Evolutionary conservation across 345 rosid species (phyloP), one percentile per base, ranked within the genome.

Genomic region (Psidium guajava): DNA sequence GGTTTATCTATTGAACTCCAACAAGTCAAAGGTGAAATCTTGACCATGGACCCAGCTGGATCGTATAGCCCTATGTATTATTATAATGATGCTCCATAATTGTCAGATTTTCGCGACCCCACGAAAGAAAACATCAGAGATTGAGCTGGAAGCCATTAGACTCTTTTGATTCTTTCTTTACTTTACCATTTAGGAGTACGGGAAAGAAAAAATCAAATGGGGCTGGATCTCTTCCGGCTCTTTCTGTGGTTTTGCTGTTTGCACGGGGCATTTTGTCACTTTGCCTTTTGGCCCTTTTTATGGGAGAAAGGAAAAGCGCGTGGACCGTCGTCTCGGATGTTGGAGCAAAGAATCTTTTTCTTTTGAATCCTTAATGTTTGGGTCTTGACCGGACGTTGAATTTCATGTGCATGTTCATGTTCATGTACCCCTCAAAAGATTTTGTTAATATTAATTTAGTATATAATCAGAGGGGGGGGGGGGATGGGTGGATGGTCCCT

Each of bases 1-100:
- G 86, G 99, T 97, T 18, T 97, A 95, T 82, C 95, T 95, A 84
- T 47, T n/a, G 18, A 86, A 82, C 82, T 86, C 87, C 73, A 82
- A 25, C 82, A 64, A 25, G 73, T 73, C 82, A 24, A 24, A 86
- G 87, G 77, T 82, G 73, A 61, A 36, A 16, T 69, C 80, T 69
- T 32, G 80, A 36, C 51, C 14, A 47, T 51, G 83, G 83, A 51
- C 50, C 54, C 54, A 51, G 56, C 83, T 82, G 83, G 83, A 69
- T 36, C 80, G 15, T 20, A 9, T 32, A 15, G 32, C 25, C 13
- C 80, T 69, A 69, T 36, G 80, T 36, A 36, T 18, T 36, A 36
- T 18, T 20, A 36, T 69, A 47, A 20, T 36, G 47, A 44, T 69
- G 47, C 21, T 32, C 77, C 24, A 8, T 69, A 4, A 40, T 69